Percentiles rank a stretch among this genome's conserved stretches.
Conservation (phyloP, 176 grass and related monocot species). For the Aegilops bicornis region DNA sequence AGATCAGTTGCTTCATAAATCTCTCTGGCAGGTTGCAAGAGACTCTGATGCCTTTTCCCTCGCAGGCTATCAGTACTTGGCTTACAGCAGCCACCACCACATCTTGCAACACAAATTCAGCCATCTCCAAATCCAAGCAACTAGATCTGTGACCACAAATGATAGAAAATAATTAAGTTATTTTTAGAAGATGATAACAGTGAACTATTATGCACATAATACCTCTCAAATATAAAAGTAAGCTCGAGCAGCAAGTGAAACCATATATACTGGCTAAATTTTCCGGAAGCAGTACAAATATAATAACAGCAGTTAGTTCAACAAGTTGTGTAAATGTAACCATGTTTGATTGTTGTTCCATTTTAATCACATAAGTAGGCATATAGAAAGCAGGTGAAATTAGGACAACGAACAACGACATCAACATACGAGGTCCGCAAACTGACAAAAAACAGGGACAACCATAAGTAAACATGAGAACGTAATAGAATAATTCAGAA, state of each 20-base stretch:
- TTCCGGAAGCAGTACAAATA: not conserved
- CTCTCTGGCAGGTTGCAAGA: slow-evolving; percentile 54
- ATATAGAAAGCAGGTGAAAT: not conserved
- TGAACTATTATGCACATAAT: not conserved
- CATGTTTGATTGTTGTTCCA: not conserved
- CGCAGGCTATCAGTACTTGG: slow-evolving; percentile 69
- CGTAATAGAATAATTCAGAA: slow-evolving; percentile 3
- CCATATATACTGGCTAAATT: not conserved
- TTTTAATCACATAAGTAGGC: not conserved
- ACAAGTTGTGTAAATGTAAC: not conserved
- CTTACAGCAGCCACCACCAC: slow-evolving; percentile 75
- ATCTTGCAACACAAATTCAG: slow-evolving; percentile 75
- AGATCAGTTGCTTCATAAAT: slow-evolving; percentile 65
- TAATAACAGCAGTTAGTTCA: not conserved
- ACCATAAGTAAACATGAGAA: slow-evolving; percentile 11
- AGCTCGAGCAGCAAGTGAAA: slow-evolving; percentile 22
- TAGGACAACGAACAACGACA: not conserved
- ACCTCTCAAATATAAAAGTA: not conserved
- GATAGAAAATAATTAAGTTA: not conserved
- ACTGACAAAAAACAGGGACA: slow-evolving; percentile 10
- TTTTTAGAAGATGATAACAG: not conserved
- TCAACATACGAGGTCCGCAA: slow-evolving; percentile 6
- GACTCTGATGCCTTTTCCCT: slow-evolving; percentile 82
- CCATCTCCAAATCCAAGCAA: slow-evolving; percentile 92
- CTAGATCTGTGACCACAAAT: slow-evolving; percentile 45